Base-by-base conservation (phyloP, 257 asterid species). In the Nicotiana sylvestris region DNA sequence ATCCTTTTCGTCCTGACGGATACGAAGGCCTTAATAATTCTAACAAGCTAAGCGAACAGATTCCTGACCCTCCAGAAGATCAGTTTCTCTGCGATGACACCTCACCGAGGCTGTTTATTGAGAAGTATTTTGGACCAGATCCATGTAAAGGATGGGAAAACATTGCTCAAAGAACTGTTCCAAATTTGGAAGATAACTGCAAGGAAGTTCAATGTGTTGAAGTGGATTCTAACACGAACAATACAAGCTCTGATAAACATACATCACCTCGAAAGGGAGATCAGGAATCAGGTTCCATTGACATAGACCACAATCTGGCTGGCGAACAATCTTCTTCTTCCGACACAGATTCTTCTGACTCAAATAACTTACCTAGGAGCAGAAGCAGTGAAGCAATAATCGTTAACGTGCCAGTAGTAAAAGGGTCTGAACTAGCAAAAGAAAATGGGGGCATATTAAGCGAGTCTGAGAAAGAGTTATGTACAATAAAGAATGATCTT, bases 71-170 rank as follows among this genome's bases (percentile, higher is more conserved):
- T 65, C 86, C 86, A 25, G 99, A 93, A 64, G 97, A 91, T 67
- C 98, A 89, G 80, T 94, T 92, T 78, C 88, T 96, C 82, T 88
- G 93, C 0, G 90, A 84, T 72, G 91, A 89, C 86, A 91, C 91
- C 46, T 94, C 98, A 3, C 98, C 99, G 9, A 83, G 94, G 72
- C 61, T 85, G 74, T 89, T 88, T 84, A 90, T 96, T 51, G 98
- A 96, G 56, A 96, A 92, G 89, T 96, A 93, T 91, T 93, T 96
- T 43, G 99, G 98, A 72, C 98, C 98, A 13, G 98, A 94, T 85
- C 98, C 99, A 49, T 88, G 91, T 56, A 82, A 85, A 49, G 99
- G 93, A 43, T 94, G 99, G 99, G 99, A 96, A 84, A 94, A 92
- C 89, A 88, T 86, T 49, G 83, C 90, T 77, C 91, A 87, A 81